Conservation (phyloP, 192 early-diverging fungal genomes). For the Rhizophagus clarus region DNA sequence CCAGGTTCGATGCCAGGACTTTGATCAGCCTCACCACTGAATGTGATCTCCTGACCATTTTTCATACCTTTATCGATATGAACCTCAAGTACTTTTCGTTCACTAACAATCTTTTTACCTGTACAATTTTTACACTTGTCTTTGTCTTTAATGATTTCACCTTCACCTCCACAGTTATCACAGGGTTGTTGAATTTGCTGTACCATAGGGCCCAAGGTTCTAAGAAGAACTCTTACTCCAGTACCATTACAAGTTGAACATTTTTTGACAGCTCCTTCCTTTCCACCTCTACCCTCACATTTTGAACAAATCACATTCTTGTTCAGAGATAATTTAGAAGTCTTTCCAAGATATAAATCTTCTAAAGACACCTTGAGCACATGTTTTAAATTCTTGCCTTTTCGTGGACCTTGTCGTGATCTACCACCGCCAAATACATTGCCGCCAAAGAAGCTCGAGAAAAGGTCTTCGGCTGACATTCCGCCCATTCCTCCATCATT, state of each 20-base stretch:
- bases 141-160: conserved; percentile 89
- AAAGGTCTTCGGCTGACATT: conserved; percentile 91
- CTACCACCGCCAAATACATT: conserved; percentile 78
- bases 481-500: conserved; percentile 73
- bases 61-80: conserved; percentile 98
- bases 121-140: conserved; percentile 89
- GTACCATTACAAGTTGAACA: conserved; percentile 87
- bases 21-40: conserved; percentile 96
- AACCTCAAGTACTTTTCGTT: conserved; percentile 98
- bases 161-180: conserved; percentile 85
- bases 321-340: conserved; percentile 92
- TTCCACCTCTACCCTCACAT: conserved; percentile 96
- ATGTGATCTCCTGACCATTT: conserved; percentile 94
- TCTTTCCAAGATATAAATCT: conserved; percentile 89
- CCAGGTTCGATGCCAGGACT: conserved; percentile 92
- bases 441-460: conserved; percentile 96
- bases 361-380: conserved; percentile 83
- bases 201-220: conserved; percentile 99
- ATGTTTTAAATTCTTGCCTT: conserved; percentile 95
- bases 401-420: conserved; percentile 79
- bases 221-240: conserved; percentile 86
- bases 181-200: conserved; percentile 99
- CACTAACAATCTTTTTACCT: conserved; percentile 83
- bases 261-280: conserved; percentile 86
- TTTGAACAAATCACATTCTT: conserved; percentile 89